A percentile compares a stretch with the other conserved stretches of the same genome.
These are phyloP conservation scores for Sesbania bispinosa DNA, from an alignment of 306 rosid genomes.

Conservation along the genomic window DNA sequence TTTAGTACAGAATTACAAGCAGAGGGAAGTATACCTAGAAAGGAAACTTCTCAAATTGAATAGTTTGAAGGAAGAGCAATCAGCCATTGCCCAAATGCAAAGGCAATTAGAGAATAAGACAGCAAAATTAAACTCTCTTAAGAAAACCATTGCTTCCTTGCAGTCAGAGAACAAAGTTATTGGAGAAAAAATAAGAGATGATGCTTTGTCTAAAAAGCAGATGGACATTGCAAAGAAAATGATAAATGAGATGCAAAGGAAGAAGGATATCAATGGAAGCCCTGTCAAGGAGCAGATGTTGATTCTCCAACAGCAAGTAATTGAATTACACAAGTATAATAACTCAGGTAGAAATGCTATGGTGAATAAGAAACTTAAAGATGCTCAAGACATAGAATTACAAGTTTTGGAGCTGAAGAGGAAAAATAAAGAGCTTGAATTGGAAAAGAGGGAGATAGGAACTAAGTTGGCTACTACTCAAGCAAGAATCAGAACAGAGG, in stretches of 20 bases:
- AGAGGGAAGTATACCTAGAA: conserved; percentile 34
- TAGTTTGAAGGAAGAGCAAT: conserved; percentile 33
- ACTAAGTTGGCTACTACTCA: conserved; percentile 21
- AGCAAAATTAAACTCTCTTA: conserved; percentile 29
- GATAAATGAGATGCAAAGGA: conserved; percentile 29
- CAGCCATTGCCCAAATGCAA: conserved; percentile 20
- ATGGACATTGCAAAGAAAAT: conserved; percentile 29
- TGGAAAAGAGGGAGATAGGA: conserved; percentile 47
- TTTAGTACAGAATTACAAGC: conserved; percentile 26
- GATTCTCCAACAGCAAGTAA: conserved; percentile 32
- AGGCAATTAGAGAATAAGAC: conserved; percentile 26
- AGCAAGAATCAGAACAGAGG: conserved; percentile 22
- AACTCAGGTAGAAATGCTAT: neutral
- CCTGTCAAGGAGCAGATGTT: conserved; percentile 23
- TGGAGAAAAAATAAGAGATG: conserved; percentile 31
- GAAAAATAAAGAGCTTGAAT: conserved; percentile 47
- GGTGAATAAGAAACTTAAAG: conserved; percentile 30
- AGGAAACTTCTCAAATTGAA: conserved; percentile 35
- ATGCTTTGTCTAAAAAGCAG: conserved; percentile 25
- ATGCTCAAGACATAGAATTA: conserved; percentile 12
- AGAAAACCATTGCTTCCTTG: conserved; percentile 22
- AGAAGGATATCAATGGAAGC: conserved; percentile 1
- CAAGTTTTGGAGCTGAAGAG: conserved; percentile 38
- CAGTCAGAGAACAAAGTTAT: conserved; percentile 31
- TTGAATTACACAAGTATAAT: conserved; percentile 9